phyloP scores from a whole-genome alignment of 257 asterid species.

The Ajuga chamaepitys region DNA sequence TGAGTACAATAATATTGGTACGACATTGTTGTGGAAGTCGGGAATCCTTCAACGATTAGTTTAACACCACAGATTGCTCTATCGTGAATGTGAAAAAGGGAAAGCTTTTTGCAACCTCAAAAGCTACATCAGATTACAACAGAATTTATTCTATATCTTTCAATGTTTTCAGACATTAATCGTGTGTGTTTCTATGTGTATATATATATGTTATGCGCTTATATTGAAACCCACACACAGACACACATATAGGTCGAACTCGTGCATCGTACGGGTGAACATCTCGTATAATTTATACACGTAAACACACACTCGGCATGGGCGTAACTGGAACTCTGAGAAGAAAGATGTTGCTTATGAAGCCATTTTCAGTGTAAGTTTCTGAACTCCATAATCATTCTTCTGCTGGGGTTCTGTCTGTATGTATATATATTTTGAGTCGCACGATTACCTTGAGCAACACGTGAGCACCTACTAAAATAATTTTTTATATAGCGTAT shows the following conservation, averaged over 20 bases:
- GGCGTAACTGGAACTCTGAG: slow-evolving; percentile 1
- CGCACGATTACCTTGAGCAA: too few relatives aligned
- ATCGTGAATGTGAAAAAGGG: slow-evolving; percentile 4
- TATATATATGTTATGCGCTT: too few relatives aligned
- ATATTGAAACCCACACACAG: too few relatives aligned
- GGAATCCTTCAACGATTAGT: slow-evolving; percentile 9
- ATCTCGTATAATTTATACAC: background rate
- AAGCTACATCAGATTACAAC: too few relatives aligned
- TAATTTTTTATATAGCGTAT: too few relatives aligned
- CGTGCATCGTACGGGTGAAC: too few relatives aligned
- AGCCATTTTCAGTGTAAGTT: slow-evolving; percentile 21
- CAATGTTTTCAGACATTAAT: too few relatives aligned
- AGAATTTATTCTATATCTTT: slow-evolving; percentile 20
- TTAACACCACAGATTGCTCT: slow-evolving; percentile 23
- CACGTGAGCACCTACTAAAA: too few relatives aligned
- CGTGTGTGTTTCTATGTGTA: background rate
- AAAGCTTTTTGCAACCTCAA: background rate
- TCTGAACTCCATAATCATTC: background rate
- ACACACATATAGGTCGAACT: background rate
- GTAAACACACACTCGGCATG: background rate
- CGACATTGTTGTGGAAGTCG: background rate
- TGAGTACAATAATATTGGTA: slow-evolving; percentile 9
- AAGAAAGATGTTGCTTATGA: slow-evolving; percentile 9
- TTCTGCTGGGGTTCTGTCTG: too few relatives aligned
- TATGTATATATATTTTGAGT: too few relatives aligned